Base-by-base conservation (phyloP, 129 eudicot genomes). In the Escallonia herrerae region DNA sequence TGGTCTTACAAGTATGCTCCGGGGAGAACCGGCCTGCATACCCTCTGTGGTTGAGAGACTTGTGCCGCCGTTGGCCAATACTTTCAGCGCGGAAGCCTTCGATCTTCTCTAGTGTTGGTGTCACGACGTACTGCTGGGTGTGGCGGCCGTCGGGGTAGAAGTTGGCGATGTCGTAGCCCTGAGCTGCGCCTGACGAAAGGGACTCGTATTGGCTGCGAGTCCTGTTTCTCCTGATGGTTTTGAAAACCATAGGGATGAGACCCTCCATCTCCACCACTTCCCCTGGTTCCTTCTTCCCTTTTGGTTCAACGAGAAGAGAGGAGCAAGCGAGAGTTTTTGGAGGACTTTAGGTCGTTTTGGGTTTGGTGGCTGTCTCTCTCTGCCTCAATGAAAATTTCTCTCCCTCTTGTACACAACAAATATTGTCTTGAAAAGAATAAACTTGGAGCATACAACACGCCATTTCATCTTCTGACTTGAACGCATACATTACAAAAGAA, bases 211-310 rank as follows among this genome's bases (percentile, higher is more conserved):
- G 43, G 3, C 55, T 43, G 4, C 57, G 44, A 15, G 62, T 70
- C 14, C 41, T 61, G 75, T 44, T 70, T 43, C 54, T 70, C 62
- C 6, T 70, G 47, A 62, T 7, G 46, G 62, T 70, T 46, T 52
- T 70, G 75, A 4, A 61, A 1, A 70, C 66, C 52, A 41, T 49
- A 39, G 75, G 75, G 10, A 70, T 61, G n/a, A 61, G 37, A 7
- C 75, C 75, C 43, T 70, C 75, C 75, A 70, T 70, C 14, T 49
- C 39, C 38, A 4, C 8, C 8, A 2, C 15, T 11, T n/a, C 10
- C 40, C 4, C 51, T n/a, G n/a, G n/a, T n/a, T n/a, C n/a, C n/a
- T n/a, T 22, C 8, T n/a, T 40, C 12, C 12, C 9, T n/a, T 49
- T n/a, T 49, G 9, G 54, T 49, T 49, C 54, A 49, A 49, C 54